These are phyloP conservation scores for Rheum nobile DNA, from an alignment of 148 eudicot species.

Conservation along the genomic window DNA sequence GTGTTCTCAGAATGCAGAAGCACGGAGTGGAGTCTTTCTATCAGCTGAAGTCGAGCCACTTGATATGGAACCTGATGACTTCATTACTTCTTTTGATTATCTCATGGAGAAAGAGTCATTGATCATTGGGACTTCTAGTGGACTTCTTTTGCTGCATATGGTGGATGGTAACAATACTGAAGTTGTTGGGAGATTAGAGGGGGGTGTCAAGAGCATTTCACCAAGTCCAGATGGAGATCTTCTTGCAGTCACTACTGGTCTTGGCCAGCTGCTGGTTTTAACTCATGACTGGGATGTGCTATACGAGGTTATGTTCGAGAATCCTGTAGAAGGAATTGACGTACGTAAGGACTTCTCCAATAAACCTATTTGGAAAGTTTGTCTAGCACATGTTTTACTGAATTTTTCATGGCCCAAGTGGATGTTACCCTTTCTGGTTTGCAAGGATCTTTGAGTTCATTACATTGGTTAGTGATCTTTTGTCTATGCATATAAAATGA, in stretches of 20 bases:
- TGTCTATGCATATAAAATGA: background rate
- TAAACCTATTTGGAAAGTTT: background rate
- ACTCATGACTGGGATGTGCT: slow-evolving; percentile 93
- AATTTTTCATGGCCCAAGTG: background rate
- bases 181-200: slow-evolving; percentile 84
- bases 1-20: slow-evolving; percentile 46
- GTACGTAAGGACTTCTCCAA: slow-evolving; percentile 62
- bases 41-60: slow-evolving; percentile 35
- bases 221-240: slow-evolving; percentile 98
- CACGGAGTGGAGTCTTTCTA: slow-evolving; percentile 31
- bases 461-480: background rate
- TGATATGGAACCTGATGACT: slow-evolving; percentile 66
- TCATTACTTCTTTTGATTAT: slow-evolving; percentile 76
- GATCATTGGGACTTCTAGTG: slow-evolving; percentile 69
- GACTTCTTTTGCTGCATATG: slow-evolving; percentile 52
- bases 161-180: slow-evolving; percentile 60
- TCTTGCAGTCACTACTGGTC: slow-evolving; percentile 73
- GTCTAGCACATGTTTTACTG: background rate
- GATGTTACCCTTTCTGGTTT: background rate
- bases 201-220: slow-evolving; percentile 89
- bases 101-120: slow-evolving; percentile 94
- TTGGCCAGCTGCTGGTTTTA: slow-evolving; percentile 79
- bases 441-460: background rate
- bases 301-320: slow-evolving; percentile 68
- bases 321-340: slow-evolving; percentile 54